Evolutionary conservation across 2,329 filamentous ascomycete genomes (phyloP), one percentile per base, ranked within the genome.

Genomic region (Colletotrichum chlorophyti): DNA sequence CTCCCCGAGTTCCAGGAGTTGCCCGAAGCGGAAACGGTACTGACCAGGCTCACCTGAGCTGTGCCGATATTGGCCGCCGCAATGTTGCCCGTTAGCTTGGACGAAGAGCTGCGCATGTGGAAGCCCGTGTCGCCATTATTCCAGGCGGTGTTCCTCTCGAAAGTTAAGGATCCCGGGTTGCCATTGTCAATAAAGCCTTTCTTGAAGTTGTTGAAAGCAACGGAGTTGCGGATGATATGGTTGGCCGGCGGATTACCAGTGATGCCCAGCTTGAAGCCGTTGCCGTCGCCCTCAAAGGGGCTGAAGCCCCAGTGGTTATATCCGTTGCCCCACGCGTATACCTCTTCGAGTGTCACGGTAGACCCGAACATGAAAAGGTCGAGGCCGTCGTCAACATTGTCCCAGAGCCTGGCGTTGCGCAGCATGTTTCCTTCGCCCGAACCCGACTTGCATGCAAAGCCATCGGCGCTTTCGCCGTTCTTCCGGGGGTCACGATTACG

Each of bases 381-480:
- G 5, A 80, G 67, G 2, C 78, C 78, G 58, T 80, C 78, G 52
- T 80, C 78, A 19, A 79, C 77, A 37, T 80, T 80, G 59, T 80
- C 72, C 76, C 76, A 80, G 5, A 80, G 70, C 17, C 78, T 70
- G 1, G 76, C 73, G 14, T 75, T 76, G 48, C 73, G 72, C 17
- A 80, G 60, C 2, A 76, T 63, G 58, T 80, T 80, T n/a, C 77
- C 78, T 46, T 72, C 72, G 12, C 78, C 78, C 6, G 65, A 69
- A 5, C 78, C 78, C 27, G 74, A 71, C 63, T 80, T 80, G 66
- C 73, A 76, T 3, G 73, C 78, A 55, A 80, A 76, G 3, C 78
- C 78, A 54, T 80, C 77, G 11, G 78, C 78, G 52, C 72, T 76
- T 66, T 80, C 77, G 37, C 78, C 78, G 57, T 80, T 80, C 68